Conservation (phyloP, 2,329 filamentous ascomycete species). For the Cladosporium sphaerospermum region DNA sequence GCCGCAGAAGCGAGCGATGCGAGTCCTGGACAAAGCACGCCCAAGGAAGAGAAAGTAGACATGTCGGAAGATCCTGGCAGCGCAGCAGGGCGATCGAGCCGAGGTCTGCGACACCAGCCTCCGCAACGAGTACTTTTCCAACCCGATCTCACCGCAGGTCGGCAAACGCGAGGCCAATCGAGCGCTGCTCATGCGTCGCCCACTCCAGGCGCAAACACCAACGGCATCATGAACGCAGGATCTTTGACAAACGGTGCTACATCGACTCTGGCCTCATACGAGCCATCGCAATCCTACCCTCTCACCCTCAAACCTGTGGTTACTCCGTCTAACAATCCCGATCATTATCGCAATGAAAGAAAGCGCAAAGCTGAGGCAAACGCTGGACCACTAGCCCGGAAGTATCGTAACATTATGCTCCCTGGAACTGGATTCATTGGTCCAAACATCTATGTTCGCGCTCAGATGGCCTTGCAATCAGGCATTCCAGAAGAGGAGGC, state of each 20-base stretch:
- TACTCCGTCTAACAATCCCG: constrained; percentile 68
- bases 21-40: constrained; percentile 43
- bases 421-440: constrained; percentile 60
- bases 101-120: constrained; percentile 62
- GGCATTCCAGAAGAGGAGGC: constrained; percentile 74
- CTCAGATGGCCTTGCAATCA: constrained; percentile 75
- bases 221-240: constrained; percentile 37
- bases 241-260: constrained; percentile 25
- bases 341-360: constrained; percentile 56
- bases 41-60: constrained; percentile 46
- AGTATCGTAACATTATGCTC: constrained; percentile 50
- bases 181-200: constrained; percentile 32
- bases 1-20: constrained; percentile 46
- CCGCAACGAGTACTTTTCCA: constrained; percentile 80
- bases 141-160: constrained; percentile 63
- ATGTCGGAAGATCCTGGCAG: constrained; percentile 44
- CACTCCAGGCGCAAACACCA: constrained; percentile 43
- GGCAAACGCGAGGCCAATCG: constrained; percentile 53
- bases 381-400: constrained; percentile 39
- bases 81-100: constrained; percentile 27
- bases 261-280: constrained; percentile 60
- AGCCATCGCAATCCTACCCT: constrained; percentile 57
- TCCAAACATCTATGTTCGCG: constrained; percentile 86
- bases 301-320: constrained; percentile 66
- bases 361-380: constrained; percentile 40